phyloP scores from a whole-genome alignment of 179 eudicot genomes.

The Dionaea muscipula region DNA sequence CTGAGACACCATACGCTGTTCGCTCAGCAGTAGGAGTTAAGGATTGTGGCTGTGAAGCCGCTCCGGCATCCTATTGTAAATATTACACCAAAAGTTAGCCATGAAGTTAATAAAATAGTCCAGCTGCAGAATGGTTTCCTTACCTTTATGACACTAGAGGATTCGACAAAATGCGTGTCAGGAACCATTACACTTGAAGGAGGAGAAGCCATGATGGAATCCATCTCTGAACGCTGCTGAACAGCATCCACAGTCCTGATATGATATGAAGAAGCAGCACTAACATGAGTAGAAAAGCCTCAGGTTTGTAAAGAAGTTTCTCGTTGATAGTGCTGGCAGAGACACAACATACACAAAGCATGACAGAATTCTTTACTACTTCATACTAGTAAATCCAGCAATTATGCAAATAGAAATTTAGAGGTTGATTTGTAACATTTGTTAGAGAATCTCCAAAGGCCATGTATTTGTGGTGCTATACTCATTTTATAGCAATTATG shows the following conservation, averaged over 20 bases:
- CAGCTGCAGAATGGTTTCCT: not conserved
- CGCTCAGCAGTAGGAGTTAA: conserved; percentile 38
- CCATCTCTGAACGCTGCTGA: conserved; percentile 43
- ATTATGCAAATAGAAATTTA: too few relatives aligned
- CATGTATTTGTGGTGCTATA: too few relatives aligned
- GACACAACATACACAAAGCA: not conserved
- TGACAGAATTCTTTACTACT: not conserved
- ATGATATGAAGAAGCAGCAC: conserved; percentile 39
- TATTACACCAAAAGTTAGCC: conserved; percentile 12
- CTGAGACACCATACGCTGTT: conserved; percentile 30
- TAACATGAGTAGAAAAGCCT: conserved; percentile 19
- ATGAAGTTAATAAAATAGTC: not conserved
- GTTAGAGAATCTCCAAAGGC: too few relatives aligned
- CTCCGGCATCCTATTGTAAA: conserved; percentile 42
- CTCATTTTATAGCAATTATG: too few relatives aligned
- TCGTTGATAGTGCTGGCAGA: not conserved
- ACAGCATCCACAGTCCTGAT: conserved; percentile 30
- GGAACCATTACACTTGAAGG: conserved; percentile 28
- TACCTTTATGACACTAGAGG: conserved; percentile 40
- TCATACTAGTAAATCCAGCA: not conserved
- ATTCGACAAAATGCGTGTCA: conserved; percentile 44
- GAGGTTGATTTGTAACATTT: too few relatives aligned
- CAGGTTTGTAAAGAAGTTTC: conserved; percentile 6
- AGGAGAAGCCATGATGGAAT: conserved; percentile 31
- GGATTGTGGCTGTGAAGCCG: conserved; percentile 33